Base-by-base conservation (phyloP, 2,329 filamentous ascomycete genomes). In the Colletotrichum cordylinicola region DNA sequence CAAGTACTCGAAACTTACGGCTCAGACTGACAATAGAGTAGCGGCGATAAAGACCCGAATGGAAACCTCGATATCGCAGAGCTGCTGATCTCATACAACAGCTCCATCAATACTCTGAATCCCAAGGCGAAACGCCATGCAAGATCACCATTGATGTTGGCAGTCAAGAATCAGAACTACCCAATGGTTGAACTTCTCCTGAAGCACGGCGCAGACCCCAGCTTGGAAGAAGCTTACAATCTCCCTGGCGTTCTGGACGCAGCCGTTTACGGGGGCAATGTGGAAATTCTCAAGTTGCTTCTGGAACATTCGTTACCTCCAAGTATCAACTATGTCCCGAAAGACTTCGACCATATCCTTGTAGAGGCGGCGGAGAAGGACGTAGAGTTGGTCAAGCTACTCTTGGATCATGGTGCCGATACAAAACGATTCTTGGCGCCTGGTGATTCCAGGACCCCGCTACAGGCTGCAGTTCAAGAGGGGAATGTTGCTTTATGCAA, bases 161-260 rank as follows among this genome's bases (percentile, higher is more conserved):
- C 77, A 6, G 58, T 77, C n/a, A 6, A 58, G 7, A 31, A 29
- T 18, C 29, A 21, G 13, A 73, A 74, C 18, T 68, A 77, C 24
- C 37, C 72, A 35, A 76, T 79, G 24, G 76, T 81, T 16, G 58
- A 75, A 15, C 56, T 80, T 8, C 77, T 81, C 9, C 70, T 81
- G 4, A 68, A 76, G 4, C 66, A 79, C 21, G 79, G 80, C 0
- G 80, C 80, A 10, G 80, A 81, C 39, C 77, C 80, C 4, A 80
- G 79, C 0, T 56, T 75, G 2, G 79, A 81, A 39, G 79, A 81
- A 58, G 80, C 76, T 4, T 76, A 77, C 15, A 73, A 70, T 2
- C 31, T 76, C 8, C 37, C 52, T 2, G 77, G 79, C 5, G 72
- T 78, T 2, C 70, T 80, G 1, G 62, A 68, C 15, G 60, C 71